Evolutionary conservation across 2,329 filamentous ascomycete genomes (phyloP), one percentile per base, ranked within the genome.

Genomic region (Purpureocillium lavendulum): DNA sequence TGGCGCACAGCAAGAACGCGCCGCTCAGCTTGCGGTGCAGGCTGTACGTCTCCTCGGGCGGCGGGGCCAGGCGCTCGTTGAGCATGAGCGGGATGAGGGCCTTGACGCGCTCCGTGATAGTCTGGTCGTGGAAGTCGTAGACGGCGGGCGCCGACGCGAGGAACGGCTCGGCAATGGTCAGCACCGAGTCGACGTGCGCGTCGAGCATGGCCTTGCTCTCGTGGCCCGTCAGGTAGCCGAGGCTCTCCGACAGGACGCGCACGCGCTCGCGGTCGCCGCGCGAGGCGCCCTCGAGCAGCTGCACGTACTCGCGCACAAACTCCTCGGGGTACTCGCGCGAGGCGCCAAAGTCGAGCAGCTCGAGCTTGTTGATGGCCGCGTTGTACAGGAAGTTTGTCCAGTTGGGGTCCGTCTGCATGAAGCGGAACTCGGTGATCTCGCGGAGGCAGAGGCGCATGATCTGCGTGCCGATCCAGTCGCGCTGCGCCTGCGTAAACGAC

Each of bases 361-460:
- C 89, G 12, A 98, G 80, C 55, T 80, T 84, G 51, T 79, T 68
- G 4, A 73, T 78, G 15, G 67, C 52, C 1, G 79, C 68, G 52
- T 97, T 92, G 70, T 87, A 98, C 15, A 97, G 72, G 61, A 98
- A 98, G 63, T 98, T 98, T 28, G 90, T 97, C 92, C 92, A 98
- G 69, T 98, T 98, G 31, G 92, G 92, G 57, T 98, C 92, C 5
- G 92, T 98, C 66, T 98, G 92, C 92, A 98, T 98, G 67, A 94
- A 97, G 44, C 74, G 81, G 75, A 96, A 97, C 62, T 95, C 87
- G 47, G 82, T 82, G 51, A 97, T 90, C 65, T 97, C 92, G 42
- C 89, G 82, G 30, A 97, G 74, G 57, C 88, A 97, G 10, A 98
- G 80, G 4, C 88, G 84, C 38, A 97, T 75, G 48, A 97, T 86